Conservation (phyloP, 768 basidiomycete species). For the Pleurotus sapidus region DNA sequence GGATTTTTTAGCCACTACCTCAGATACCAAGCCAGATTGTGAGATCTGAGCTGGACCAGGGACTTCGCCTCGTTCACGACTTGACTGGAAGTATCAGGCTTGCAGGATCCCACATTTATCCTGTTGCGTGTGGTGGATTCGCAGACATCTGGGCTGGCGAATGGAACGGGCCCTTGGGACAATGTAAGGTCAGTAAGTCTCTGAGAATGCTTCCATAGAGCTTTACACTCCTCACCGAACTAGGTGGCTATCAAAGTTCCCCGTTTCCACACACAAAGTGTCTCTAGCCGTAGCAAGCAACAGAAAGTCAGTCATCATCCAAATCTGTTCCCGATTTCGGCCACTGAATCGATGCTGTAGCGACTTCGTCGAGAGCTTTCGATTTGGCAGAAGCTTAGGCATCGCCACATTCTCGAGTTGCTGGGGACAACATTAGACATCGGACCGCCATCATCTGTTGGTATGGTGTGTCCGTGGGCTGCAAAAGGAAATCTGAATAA, state of each 20-base stretch:
- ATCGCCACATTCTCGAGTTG: slow-evolving; percentile 2
- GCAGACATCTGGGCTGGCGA: slow-evolving; percentile 1
- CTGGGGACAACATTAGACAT: neutral
- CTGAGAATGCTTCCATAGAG: neutral
- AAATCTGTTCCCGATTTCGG: too few relatives aligned
- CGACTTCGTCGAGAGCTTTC: neutral
- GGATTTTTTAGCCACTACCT: neutral
- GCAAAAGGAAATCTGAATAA: neutral
- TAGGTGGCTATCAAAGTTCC: slow-evolving; percentile 5
- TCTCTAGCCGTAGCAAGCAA: neutral
- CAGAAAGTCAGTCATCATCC: neutral
- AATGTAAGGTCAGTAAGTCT: neutral
- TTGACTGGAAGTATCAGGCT: neutral
- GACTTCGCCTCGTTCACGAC: neutral
- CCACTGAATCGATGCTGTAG: neutral
- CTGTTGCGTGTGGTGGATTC: slow-evolving; percentile 2
- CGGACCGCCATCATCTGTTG: neutral
- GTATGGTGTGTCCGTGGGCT: slow-evolving; percentile 5
- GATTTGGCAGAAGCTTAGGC: slow-evolving; percentile 2
- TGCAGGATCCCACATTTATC: neutral
- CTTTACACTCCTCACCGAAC: neutral
- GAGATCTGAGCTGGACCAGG: neutral
- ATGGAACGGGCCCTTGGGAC: neutral
- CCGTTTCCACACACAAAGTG: neutral
- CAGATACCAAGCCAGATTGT: neutral